These are phyloP conservation scores for Truncatella angustata DNA, from an alignment of 2,329 filamentous ascomycete species.

Conservation along the genomic window DNA sequence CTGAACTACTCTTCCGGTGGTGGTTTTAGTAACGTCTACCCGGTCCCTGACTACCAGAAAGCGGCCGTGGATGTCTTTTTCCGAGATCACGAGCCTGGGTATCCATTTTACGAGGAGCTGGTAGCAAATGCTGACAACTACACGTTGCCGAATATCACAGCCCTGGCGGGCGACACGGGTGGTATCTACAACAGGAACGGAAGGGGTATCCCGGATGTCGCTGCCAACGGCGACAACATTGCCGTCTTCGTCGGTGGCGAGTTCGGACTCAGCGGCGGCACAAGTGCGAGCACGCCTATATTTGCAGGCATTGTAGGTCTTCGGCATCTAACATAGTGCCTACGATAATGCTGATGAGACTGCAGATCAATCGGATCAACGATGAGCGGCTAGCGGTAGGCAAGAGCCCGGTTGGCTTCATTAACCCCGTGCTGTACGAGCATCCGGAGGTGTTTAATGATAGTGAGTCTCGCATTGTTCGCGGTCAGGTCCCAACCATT, in stretches of 20 bases:
- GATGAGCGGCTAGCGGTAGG: constrained; percentile 41
- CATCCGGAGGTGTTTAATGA: constrained; percentile 32
- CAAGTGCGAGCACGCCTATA: constrained; percentile 44
- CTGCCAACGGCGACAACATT: constrained; percentile 34
- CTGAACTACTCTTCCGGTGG: constrained; percentile 23
- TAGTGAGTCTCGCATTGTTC: constrained; percentile 5
- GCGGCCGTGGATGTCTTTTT: constrained; percentile 21
- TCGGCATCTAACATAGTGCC: too few species aligned
- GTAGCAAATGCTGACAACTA: constrained; percentile 21
- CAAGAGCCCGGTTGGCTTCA: constrained; percentile 44
- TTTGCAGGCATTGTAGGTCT: constrained; percentile 34
- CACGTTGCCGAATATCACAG: constrained; percentile 29
- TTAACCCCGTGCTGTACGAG: constrained; percentile 45
- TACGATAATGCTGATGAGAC: too few species aligned
- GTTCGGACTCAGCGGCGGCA: constrained; percentile 40
- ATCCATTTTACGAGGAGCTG: constrained; percentile 9
- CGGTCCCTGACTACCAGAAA: constrained; percentile 22
- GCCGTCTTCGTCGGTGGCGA: constrained; percentile 22
- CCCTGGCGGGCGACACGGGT: constrained; percentile 19
- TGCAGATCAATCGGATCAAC: constrained; percentile 42
- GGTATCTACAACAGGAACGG: constrained; percentile 40
- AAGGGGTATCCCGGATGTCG: constrained; percentile 43
- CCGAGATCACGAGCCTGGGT: constrained; percentile 11
- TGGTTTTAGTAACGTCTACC: constrained; percentile 29
- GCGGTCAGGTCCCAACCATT: too few species aligned